These are phyloP conservation scores for Arthrobotrys musiformis DNA, from an alignment of 2,329 filamentous ascomycete genomes.

Conservation along the genomic window DNA sequence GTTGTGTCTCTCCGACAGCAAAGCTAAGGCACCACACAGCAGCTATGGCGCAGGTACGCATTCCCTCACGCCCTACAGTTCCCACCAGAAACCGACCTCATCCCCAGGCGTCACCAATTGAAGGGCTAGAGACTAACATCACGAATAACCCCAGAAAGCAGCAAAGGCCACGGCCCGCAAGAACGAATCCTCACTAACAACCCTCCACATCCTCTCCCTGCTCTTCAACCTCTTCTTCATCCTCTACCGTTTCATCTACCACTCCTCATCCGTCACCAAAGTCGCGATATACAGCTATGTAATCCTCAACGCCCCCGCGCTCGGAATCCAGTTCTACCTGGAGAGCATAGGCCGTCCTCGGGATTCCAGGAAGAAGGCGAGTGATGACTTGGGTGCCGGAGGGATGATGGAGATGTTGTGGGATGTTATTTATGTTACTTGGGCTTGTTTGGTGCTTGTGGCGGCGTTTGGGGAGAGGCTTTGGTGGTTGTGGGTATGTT, in stretches of 20 bases:
- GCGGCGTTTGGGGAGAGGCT: constrained; percentile 82
- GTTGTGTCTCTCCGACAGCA: background rate
- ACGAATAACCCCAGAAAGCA: constrained; percentile 57
- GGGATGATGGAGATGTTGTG: constrained; percentile 98
- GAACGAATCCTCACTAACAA: constrained; percentile 80
- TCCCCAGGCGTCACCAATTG: background rate
- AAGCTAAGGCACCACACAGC: background rate
- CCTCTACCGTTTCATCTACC: constrained; percentile 74
- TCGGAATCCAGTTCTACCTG: constrained; percentile 84
- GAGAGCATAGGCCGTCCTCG: constrained; percentile 84
- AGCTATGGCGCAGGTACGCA: constrained; percentile 50
- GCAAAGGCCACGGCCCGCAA: constrained; percentile 74
- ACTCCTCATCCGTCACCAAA: constrained; percentile 63
- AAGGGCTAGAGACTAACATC: background rate
- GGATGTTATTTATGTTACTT: constrained; percentile 95
- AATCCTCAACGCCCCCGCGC: constrained; percentile 77
- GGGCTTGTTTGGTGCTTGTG: constrained; percentile 78
- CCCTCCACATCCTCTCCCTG: constrained; percentile 81
- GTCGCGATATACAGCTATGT: constrained; percentile 72
- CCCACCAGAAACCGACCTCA: no score
- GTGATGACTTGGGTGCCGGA: constrained; percentile 86
- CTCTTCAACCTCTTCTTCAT: constrained; percentile 79
- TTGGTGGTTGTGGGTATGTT: constrained; percentile 71
- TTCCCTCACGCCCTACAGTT: background rate
- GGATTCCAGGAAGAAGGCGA: constrained; percentile 66